phyloP scores from a whole-genome alignment of 345 rosid species.

The Kernera saxatilis region DNA sequence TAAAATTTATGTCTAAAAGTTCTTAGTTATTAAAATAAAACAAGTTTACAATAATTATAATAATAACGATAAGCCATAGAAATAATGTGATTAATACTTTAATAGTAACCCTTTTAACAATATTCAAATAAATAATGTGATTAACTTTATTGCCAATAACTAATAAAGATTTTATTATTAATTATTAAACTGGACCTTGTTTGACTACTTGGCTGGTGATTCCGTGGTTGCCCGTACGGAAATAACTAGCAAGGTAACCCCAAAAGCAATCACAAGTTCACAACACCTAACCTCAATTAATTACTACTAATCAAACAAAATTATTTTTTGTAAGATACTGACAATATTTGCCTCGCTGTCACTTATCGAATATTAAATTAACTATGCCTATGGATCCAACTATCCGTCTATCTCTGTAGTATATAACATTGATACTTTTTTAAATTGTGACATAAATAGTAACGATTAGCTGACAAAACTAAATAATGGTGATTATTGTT shows the following conservation, averaged over 20 bases:
- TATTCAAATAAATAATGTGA: background rate
- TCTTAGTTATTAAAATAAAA: too few species aligned
- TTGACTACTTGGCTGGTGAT: conserved; percentile 19
- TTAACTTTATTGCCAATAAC: background rate
- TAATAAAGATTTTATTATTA: background rate
- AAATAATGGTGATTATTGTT: conserved; percentile 7
- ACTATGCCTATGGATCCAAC: conserved; percentile 20
- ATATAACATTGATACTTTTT: background rate
- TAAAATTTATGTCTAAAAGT: too few species aligned
- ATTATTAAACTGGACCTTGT: conserved; percentile 2
- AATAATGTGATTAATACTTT: too few species aligned
- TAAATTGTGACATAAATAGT: background rate
- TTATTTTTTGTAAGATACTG: background rate
- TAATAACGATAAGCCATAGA: too few species aligned
- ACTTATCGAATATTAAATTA: conserved; percentile 3
- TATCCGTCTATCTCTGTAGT: background rate
- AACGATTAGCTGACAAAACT: conserved; percentile 11
- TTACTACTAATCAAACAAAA: background rate
- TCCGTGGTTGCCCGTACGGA: conserved; percentile 31
- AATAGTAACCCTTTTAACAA: too few species aligned
- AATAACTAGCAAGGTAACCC: conserved; percentile 20
- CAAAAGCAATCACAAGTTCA: conserved; percentile 20
- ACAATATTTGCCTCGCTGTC: conserved; percentile 26
- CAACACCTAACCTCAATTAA: conserved; percentile 20
- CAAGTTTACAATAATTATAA: too few species aligned